A percentile compares a stretch with the other conserved stretches of the same genome.
These are phyloP conservation scores for Eruca vesicaria DNA, from an alignment of 441 rosid species.

Conservation along the genomic window DNA sequence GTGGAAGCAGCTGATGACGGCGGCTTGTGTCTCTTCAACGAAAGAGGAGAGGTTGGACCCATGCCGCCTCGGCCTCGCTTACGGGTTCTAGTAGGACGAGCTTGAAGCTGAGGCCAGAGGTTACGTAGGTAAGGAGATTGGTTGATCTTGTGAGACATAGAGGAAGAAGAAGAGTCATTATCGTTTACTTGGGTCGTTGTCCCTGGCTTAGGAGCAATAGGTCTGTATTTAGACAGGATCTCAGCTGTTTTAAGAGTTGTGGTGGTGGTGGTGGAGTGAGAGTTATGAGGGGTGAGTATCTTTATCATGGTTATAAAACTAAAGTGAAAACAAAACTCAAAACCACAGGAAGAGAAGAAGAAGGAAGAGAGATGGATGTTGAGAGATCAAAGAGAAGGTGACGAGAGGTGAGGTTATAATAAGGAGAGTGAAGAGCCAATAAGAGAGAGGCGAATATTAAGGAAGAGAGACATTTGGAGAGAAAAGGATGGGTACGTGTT, in stretches of 20 bases:
- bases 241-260: constrained; percentile 80
- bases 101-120: constrained; percentile 84
- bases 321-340: neutral
- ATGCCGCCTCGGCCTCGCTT: constrained; percentile 73
- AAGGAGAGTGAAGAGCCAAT: constrained; percentile 42
- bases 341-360: neutral
- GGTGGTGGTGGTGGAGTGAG: constrained; percentile 34
- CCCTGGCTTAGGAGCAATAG: constrained; percentile 91
- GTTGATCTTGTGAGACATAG: constrained; percentile 60
- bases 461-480: constrained; percentile 55
- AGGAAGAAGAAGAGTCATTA: constrained; percentile 32
- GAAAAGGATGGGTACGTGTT: constrained; percentile 74
- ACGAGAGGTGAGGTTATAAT: neutral
- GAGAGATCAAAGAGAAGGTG: constrained; percentile 18
- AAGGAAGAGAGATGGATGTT: neutral
- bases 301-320: constrained; percentile 56
- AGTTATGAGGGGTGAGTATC: constrained; percentile 57
- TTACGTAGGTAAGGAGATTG: constrained; percentile 78
- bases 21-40: constrained; percentile 50
- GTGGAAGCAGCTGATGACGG: constrained; percentile 29
- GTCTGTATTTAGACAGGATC: constrained; percentile 88
- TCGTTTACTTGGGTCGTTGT: constrained; percentile 38
- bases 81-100: constrained; percentile 80
- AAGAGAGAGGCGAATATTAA: constrained; percentile 52
- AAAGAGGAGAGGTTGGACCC: constrained; percentile 48